A percentile compares a stretch with the other conserved stretches of the same genome.
These are phyloP conservation scores for Hanseniaspora sp. DNA, from an alignment of 1,139 yeast species.

Conservation along the genomic window DNA sequence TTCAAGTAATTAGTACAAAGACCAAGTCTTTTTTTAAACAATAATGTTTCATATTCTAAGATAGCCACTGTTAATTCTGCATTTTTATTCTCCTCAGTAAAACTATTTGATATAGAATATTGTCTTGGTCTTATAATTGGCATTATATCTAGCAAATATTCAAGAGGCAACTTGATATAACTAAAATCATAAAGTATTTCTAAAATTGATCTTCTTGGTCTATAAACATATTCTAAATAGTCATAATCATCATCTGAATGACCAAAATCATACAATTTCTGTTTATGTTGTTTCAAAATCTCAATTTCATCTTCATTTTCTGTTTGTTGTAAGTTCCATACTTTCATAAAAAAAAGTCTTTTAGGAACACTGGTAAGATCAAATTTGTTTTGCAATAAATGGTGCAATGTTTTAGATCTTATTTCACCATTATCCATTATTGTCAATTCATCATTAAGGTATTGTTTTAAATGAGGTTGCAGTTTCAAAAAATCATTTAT, in stretches of 20 bases:
- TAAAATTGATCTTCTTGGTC: slow-evolving; percentile 78
- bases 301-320: slow-evolving; percentile 25
- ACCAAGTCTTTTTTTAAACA: slow-evolving; percentile 67
- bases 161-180: slow-evolving; percentile 60
- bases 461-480: slow-evolving; percentile 57
- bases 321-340: slow-evolving; percentile 55
- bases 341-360: slow-evolving; percentile 59
- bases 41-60: slow-evolving; percentile 75
- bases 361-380: slow-evolving; percentile 78
- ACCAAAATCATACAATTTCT: slow-evolving; percentile 67
- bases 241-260: slow-evolving; percentile 63
- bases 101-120: slow-evolving; percentile 67
- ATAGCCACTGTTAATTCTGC: slow-evolving; percentile 56
- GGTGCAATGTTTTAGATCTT: slow-evolving; percentile 46
- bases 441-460: slow-evolving; percentile 43
- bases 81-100: slow-evolving; percentile 29
- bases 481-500: slow-evolving; percentile 56
- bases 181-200: slow-evolving; percentile 78
- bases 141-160: slow-evolving; percentile 60
- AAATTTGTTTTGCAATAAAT: slow-evolving; percentile 64
- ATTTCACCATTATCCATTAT: slow-evolving; percentile 21
- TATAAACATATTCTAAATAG: slow-evolving; percentile 72
- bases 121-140: slow-evolving; percentile 71
- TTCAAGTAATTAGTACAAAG: slow-evolving; percentile 73
- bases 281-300: slow-evolving; percentile 48